Evolutionary conservation across 1,139 yeast species (phyloP).

Genomic region (Suhomyces guaymorum): DNA sequence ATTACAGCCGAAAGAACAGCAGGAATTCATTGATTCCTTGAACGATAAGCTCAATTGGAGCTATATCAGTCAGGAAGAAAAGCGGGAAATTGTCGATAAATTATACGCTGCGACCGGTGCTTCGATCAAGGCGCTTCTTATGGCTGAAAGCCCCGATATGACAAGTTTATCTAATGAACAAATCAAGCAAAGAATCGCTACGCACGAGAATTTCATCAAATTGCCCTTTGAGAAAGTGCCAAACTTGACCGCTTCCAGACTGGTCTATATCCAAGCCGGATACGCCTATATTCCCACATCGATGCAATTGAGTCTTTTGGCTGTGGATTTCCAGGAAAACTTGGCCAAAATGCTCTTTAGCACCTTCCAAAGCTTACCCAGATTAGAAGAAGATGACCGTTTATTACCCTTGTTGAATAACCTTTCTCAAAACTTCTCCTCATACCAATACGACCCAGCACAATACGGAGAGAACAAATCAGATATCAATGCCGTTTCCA

Average conservation of each 20-base stretch:
- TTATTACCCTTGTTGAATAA: conserved; percentile 80
- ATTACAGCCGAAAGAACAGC: conserved; percentile 70
- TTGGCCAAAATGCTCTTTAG: conserved; percentile 55
- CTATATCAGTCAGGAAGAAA: conserved; percentile 65
- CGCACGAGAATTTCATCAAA: conserved; percentile 66
- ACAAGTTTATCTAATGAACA: conserved; percentile 42
- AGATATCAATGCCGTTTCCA: conserved; percentile 65
- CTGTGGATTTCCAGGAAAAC: conserved; percentile 62
- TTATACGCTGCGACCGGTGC: conserved; percentile 55
- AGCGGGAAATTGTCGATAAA: conserved; percentile 47
- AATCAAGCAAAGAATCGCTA: conserved; percentile 42
- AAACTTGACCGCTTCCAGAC: conserved; percentile 69
- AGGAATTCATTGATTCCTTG: conserved; percentile 60
- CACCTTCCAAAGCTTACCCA: conserved; percentile 78
- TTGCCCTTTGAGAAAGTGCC: conserved; percentile 86
- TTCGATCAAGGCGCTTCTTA: conserved; percentile 34
- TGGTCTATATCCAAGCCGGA: conserved; percentile 66
- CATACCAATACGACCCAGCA: conserved; percentile 50
- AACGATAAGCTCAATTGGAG: conserved; percentile 66
- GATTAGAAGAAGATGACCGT: conserved; percentile 90
- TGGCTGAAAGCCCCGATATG: conserved; percentile 29
- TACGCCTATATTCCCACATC: conserved; percentile 83
- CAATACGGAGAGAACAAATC: conserved; percentile 34
- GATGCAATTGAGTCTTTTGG: conserved; percentile 68
- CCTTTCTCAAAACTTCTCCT: conserved; percentile 70